Evolutionary conservation across 164 flowering plant species (phyloP), one percentile per base, ranked within the genome.

Genomic region (Aristolochia fimbriata): DNA sequence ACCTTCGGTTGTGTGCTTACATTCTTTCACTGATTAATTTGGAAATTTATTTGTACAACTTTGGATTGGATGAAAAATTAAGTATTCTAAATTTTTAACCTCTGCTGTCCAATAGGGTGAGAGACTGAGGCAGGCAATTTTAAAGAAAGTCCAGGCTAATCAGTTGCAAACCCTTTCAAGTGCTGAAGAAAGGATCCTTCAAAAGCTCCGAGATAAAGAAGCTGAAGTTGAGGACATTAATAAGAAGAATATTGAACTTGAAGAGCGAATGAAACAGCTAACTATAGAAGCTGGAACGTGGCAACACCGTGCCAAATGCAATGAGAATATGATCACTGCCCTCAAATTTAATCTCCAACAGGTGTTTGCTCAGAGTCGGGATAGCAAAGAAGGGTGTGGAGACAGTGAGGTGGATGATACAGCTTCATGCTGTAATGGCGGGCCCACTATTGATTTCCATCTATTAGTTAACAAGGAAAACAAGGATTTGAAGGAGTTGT

Each of bases 351-450:
- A 80, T 69, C 80, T 87, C 23, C 89, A 90, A 67, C 84, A 83
- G 58, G 79, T 80, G 6, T 71, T 78, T 65, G 87, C 80, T 11
- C 90, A 81, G 65, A 75, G 78, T 65, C 71, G 73, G 65, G 93
- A 78, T 33, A 81, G 82, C 62, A 86, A 84, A 64, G 96, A 89
- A 80, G 93, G 93, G 48, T 86, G 91, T 62, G 96, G 96, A 24
- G 96, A 88, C 56, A 86, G 88, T 64, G 97, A 85, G 71, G 81
- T 86, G 10, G 84, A 81, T 64, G 97, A 90, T 62, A 81, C 91
- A 50, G 97, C 94, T 19, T 90, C 94, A 49, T 82, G 85, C 71
- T 84, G 86, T 73, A 83, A 83, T 68, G 85, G 83, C 19, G 79
- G 76, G n/a, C 45, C 45, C 45, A 73, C 79, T 20, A 67, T 74